Conservation (phyloP, 768 basidiomycete genomes). For the Chalciporus sphaerocephalus region DNA sequence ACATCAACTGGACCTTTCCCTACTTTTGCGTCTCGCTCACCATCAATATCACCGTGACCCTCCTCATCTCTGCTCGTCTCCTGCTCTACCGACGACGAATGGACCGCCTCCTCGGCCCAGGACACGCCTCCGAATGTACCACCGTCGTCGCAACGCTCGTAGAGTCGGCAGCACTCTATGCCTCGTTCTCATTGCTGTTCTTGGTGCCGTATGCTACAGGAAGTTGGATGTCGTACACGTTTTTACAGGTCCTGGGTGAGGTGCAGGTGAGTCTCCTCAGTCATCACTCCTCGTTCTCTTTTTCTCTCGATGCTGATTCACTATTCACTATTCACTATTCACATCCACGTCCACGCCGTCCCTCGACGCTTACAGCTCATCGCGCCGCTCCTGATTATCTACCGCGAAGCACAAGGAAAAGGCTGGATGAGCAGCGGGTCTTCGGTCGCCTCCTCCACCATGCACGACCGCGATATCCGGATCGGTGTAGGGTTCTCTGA, state of each 20-base stretch:
- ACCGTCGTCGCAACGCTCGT: constrained; percentile 33
- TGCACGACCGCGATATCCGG: constrained; percentile 5
- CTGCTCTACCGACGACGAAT: constrained; percentile 16
- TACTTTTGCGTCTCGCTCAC: constrained; percentile 28
- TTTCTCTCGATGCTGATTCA: too few species aligned
- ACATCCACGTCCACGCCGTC: too few species aligned
- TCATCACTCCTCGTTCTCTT: background rate
- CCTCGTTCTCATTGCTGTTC: constrained; percentile 26
- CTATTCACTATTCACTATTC: too few species aligned
- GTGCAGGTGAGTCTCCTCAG: constrained; percentile 20
- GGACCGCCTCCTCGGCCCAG: constrained; percentile 17
- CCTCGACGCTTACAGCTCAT: constrained; percentile 30
- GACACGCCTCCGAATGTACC: constrained; percentile 26
- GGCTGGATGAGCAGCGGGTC: constrained; percentile 30
- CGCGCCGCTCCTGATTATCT: constrained; percentile 36
- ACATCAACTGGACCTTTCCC: constrained; percentile 26
- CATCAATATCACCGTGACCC: constrained; percentile 32
- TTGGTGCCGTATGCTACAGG: constrained; percentile 23
- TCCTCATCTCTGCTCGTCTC: constrained; percentile 30
- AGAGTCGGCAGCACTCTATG: constrained; percentile 34
- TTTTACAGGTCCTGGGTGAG: constrained; percentile 27
- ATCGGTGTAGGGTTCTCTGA: constrained; percentile 16
- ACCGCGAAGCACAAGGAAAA: constrained; percentile 36
- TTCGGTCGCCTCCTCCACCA: constrained; percentile 1
- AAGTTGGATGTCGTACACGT: constrained; percentile 25